A percentile compares a stretch with the other conserved stretches of the same genome.
These are phyloP conservation scores for Cladochytrium tenue DNA, from an alignment of 371 early-diverging fungal species.

Conservation along the genomic window DNA sequence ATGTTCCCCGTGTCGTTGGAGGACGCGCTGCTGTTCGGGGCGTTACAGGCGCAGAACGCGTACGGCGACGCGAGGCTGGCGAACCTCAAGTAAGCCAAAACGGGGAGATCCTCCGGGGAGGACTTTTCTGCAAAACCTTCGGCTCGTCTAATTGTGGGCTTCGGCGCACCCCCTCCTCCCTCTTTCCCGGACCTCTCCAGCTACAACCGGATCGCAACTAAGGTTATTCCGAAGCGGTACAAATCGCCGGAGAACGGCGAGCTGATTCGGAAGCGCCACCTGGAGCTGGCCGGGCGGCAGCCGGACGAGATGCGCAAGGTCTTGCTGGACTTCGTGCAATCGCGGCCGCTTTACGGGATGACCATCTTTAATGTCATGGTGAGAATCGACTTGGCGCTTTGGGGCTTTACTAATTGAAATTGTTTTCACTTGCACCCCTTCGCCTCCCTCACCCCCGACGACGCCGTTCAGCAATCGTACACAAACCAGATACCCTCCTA, in stretches of 20 bases:
- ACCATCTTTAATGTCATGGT: slow-evolving; percentile 46
- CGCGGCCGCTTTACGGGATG: slow-evolving; percentile 41
- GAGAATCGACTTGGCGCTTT: not conserved
- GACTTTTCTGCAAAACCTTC: too few species aligned
- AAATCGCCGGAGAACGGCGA: slow-evolving; percentile 11
- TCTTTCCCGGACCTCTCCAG: not conserved
- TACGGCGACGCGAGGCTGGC: slow-evolving; percentile 36
- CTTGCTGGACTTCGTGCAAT: slow-evolving; percentile 30
- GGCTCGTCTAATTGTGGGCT: too few species aligned
- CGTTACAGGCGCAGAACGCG: slow-evolving; percentile 28
- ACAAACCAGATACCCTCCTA: slow-evolving; percentile 41
- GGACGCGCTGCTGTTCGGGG: slow-evolving; percentile 28
- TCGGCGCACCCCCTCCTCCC: not conserved
- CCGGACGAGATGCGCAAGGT: slow-evolving; percentile 19
- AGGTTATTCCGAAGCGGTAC: slow-evolving; percentile 14
- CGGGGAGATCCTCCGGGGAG: not conserved
- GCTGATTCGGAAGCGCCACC: slow-evolving; percentile 25
- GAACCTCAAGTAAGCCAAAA: slow-evolving; percentile 18
- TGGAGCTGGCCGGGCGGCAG: slow-evolving; percentile 25
- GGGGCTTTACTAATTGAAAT: not conserved
- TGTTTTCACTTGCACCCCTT: not conserved
- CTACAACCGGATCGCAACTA: slow-evolving; percentile 14
- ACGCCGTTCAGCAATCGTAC: slow-evolving; percentile 51
- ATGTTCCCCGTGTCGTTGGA: slow-evolving; percentile 34
- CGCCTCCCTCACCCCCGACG: not conserved